These are phyloP conservation scores for Solanum paucissectum DNA, from an alignment of 257 asterid genomes.

Conservation along the genomic window DNA sequence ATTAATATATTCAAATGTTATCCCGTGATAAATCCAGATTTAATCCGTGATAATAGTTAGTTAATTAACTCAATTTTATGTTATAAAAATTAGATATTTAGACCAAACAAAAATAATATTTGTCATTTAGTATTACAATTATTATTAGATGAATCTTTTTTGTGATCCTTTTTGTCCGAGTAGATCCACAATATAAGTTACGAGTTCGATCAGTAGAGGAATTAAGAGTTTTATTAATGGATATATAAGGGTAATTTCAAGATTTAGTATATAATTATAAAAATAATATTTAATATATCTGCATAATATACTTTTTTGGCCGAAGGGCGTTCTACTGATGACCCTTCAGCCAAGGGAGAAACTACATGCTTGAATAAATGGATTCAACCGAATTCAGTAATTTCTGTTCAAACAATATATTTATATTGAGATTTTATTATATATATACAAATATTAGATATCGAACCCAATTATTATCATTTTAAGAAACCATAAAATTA, in stretches of 20 bases:
- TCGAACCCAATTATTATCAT: neutral
- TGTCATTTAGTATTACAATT: neutral
- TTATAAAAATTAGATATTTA: neutral
- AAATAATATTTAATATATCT: neutral
- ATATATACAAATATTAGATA: neutral
- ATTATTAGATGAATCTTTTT: neutral
- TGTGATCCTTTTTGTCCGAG: neutral
- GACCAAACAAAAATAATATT: neutral
- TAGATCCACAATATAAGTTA: neutral
- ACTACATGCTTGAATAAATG: neutral
- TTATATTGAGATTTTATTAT: neutral
- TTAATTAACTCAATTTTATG: neutral
- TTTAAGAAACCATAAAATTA: neutral
- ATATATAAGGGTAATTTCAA: neutral
- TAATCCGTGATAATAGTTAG: neutral
- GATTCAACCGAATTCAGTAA: neutral
- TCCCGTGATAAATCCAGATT: neutral
- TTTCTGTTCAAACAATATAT: neutral
- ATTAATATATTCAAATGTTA: neutral
- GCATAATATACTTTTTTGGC: neutral
- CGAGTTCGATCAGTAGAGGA: accelerated
- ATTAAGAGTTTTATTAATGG: neutral
- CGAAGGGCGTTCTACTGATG: neutral
- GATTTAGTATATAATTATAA: neutral
- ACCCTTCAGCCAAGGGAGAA: neutral